These are phyloP conservation scores for Massarina eburnea DNA, from an alignment of 2,329 filamentous ascomycete species.

Conservation along the genomic window DNA sequence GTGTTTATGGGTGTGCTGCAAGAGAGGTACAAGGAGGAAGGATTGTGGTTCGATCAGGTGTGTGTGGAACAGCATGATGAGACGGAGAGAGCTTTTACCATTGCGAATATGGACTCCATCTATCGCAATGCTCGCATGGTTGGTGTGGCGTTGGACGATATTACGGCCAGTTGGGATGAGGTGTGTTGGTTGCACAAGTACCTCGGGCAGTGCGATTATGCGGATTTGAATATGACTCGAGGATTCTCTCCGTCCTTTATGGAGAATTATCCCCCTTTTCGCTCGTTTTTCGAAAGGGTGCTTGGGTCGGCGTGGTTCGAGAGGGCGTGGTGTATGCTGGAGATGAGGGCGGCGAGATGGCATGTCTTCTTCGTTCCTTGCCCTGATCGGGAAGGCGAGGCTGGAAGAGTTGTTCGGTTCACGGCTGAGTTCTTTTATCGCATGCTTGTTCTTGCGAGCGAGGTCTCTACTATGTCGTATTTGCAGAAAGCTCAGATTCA, in stretches of 20 bases:
- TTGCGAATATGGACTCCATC: constrained; percentile 47
- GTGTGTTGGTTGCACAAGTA: constrained; percentile 42
- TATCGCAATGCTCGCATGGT: constrained; percentile 46
- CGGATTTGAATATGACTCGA: constrained; percentile 25
- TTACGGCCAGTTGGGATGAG: constrained; percentile 39
- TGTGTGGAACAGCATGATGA: constrained; percentile 48
- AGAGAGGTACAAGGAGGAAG: constrained; percentile 42
- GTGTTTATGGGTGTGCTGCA: constrained; percentile 47
- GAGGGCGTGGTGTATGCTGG: constrained; percentile 49
- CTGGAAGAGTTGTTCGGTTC: constrained; percentile 36
- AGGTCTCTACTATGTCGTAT: constrained; percentile 17
- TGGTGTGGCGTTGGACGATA: constrained; percentile 47
- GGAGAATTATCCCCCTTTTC: constrained; percentile 24
- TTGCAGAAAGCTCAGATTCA: constrained; percentile 18
- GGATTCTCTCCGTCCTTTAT: constrained; percentile 34
- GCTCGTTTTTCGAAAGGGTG: constrained; percentile 38
- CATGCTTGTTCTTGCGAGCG: constrained; percentile 39
- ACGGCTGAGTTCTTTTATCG: constrained; percentile 47
- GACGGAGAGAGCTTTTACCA: constrained; percentile 41
- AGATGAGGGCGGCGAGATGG: constrained; percentile 45
- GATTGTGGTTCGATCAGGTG: constrained; percentile 50
- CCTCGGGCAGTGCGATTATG: constrained; percentile 39
- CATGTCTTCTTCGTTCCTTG: constrained; percentile 48
- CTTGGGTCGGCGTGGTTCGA: constrained; percentile 48
- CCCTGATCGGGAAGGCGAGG: constrained; percentile 22